Percentiles rank a stretch among this genome's conserved stretches.
Conservation (phyloP, 176 grass and related monocot genomes). For the Triticum turgidum region DNA sequence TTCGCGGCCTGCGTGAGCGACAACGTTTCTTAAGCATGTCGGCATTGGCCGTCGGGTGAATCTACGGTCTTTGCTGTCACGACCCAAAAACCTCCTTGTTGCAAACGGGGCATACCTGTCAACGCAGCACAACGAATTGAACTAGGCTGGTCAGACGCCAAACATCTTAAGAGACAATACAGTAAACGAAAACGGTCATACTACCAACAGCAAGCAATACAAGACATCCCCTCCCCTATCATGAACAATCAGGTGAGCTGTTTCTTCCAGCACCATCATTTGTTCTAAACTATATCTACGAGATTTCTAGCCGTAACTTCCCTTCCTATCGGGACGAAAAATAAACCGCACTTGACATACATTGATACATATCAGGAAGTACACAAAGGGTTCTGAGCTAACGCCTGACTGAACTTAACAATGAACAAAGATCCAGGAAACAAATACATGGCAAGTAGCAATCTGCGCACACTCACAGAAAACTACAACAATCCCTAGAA, state of each 20-base stretch:
- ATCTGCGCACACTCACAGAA: neutral
- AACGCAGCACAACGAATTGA: neutral
- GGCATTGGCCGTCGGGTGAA: neutral
- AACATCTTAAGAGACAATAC: neutral
- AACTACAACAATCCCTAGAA: conserved; percentile 16
- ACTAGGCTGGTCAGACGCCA: conserved; percentile 5
- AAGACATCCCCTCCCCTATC: neutral
- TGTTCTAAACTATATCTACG: neutral
- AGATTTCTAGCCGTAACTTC: neutral
- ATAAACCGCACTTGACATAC: neutral
- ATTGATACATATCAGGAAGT: neutral
- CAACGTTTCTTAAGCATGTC: neutral
- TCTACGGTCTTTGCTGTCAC: conserved; percentile 19
- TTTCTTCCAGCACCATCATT: neutral
- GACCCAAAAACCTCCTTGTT: conserved; percentile 65
- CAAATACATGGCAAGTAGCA: neutral
- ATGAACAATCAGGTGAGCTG: neutral
- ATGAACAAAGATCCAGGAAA: neutral
- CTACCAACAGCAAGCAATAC: neutral
- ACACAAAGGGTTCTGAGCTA: neutral
- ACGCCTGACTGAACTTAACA: neutral
- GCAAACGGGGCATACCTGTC: conserved; percentile 83
- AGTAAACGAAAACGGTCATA: neutral
- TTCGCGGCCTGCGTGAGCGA: neutral
- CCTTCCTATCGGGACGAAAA: neutral